These are phyloP conservation scores for Colletotrichum spinosum DNA, from an alignment of 2,329 filamentous ascomycete genomes.

Conservation along the genomic window DNA sequence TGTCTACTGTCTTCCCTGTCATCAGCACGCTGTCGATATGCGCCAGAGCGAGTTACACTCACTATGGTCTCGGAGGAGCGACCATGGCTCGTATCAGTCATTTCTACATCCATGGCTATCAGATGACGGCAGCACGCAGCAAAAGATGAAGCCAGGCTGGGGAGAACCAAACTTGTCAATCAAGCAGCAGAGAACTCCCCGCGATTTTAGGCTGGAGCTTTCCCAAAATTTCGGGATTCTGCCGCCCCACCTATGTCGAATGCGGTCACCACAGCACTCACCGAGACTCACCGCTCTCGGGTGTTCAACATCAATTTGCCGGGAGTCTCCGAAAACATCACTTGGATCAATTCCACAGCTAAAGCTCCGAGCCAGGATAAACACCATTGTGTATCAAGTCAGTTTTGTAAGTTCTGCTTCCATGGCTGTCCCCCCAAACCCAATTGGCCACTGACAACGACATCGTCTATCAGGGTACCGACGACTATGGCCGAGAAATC, in stretches of 20 bases:
- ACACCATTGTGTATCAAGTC: slow-evolving; percentile 33
- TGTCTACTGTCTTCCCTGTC: slow-evolving; percentile 39
- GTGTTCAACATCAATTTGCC: slow-evolving; percentile 48
- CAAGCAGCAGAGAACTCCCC: slow-evolving; percentile 12
- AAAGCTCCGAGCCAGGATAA: slow-evolving; percentile 31
- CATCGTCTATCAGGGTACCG: slow-evolving; percentile 31
- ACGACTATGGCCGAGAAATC: slow-evolving; percentile 65
- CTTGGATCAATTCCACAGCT: slow-evolving; percentile 32
- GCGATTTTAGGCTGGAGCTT: slow-evolving; percentile 30
- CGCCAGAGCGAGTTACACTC: neutral
- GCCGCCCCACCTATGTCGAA: slow-evolving; percentile 47
- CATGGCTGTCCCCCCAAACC: neutral
- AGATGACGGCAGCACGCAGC: neutral
- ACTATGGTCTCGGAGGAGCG: slow-evolving; percentile 25
- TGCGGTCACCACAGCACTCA: slow-evolving; percentile 30
- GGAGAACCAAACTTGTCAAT: neutral
- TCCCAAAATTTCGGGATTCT: slow-evolving; percentile 61
- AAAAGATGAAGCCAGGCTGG: too few species aligned
- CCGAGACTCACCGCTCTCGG: slow-evolving; percentile 57
- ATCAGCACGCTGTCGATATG: slow-evolving; percentile 8
- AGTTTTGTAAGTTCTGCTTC: slow-evolving; percentile 31
- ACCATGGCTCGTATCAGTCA: slow-evolving; percentile 17
- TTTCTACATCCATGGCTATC: slow-evolving; percentile 34
- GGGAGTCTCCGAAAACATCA: slow-evolving; percentile 44
- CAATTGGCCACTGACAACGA: slow-evolving; percentile 39